Base-by-base conservation (phyloP, 306 rosid species). In the Lotus japonicus region DNA sequence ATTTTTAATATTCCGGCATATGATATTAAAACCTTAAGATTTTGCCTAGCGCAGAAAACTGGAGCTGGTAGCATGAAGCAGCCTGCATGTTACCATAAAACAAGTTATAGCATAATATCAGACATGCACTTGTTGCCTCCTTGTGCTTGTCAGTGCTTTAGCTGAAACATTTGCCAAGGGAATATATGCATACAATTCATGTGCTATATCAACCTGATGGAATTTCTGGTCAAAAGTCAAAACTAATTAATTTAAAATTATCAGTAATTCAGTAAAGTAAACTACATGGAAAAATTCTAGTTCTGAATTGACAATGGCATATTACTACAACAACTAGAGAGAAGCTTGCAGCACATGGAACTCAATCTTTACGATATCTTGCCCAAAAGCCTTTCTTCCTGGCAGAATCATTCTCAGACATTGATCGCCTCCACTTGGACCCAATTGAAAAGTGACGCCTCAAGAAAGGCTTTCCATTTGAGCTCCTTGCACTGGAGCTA, bases 301-400 rank as follows among this genome's bases (percentile, higher is more conserved):
- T 74, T 79, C 65, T 79, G 66, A 66, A 78, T 33, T 61, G 82
- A 55, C 8, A 33, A 64, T 23, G 76, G 73, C 59, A 11, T 33
- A 21, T 31, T 55, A 58, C 74, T 44, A 36, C 80, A 61, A 68
- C 55, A 60, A 70, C 64, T 52, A 72, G 69, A 66, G 57, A 63
- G 68, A 7, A 26, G 62, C 65, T 72, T 73, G 63, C 52, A 65
- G 69, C 66, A 31, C 45, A 59, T 49, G 15, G 68, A 35, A 68
- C 68, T 84, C 82, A 83, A 66, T 81, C 87, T 79, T 77, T 79
- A 11, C 85, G 83, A 62, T 86, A 77, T 80, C 88, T 84, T 9
- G 88, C 85, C 96, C 92, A 89, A 53, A 89, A 86, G 68, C 92
- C 84, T 71, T 84, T 86, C 84, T 82, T 89, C 85, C 86, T 81